These are phyloP conservation scores for Colletotrichum magnum DNA, from an alignment of 2,329 filamentous ascomycete species.

Conservation along the genomic window DNA sequence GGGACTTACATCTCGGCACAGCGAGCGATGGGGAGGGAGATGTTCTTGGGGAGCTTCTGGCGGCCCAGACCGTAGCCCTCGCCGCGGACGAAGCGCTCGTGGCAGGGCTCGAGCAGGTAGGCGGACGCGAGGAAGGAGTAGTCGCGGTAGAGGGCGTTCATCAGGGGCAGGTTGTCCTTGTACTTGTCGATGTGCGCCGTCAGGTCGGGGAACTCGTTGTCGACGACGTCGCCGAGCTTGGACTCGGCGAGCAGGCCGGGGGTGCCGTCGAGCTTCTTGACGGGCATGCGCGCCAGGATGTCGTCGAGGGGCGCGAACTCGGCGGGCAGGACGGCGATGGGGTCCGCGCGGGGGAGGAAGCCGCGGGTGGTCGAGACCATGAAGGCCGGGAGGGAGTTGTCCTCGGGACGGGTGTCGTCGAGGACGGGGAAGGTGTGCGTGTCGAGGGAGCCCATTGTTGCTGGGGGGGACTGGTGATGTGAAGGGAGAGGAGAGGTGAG, in stretches of 20 bases:
- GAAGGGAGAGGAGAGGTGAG: constrained; percentile 14
- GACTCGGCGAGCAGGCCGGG: constrained; percentile 84
- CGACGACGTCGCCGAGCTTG: constrained; percentile 81
- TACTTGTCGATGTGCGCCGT: constrained; percentile 81
- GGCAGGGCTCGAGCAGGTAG: constrained; percentile 93
- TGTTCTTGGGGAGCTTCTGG: constrained; percentile 78
- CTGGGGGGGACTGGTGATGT: constrained; percentile 14
- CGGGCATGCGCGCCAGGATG: constrained; percentile 82
- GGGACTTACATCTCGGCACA: constrained; percentile 84
- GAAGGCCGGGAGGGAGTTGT: constrained; percentile 78
- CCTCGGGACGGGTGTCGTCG: constrained; percentile 72
- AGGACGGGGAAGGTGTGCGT: constrained; percentile 70
- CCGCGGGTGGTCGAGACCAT: constrained; percentile 83
- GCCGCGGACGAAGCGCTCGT: constrained; percentile 78
- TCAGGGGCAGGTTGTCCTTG: constrained; percentile 79
- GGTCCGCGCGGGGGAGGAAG: constrained; percentile 79
- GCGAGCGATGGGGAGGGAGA: constrained; percentile 85
- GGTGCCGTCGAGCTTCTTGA: constrained; percentile 79
- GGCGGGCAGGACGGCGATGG: constrained; percentile 74
- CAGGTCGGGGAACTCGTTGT: constrained; percentile 82
- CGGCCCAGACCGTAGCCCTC: constrained; percentile 85
- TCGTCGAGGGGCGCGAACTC: constrained; percentile 82
- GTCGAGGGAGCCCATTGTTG: constrained; percentile 59
- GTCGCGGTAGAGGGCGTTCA: constrained; percentile 91
- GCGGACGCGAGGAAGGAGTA: constrained; percentile 93